Evolutionary conservation across 495 filamentous ascomycete species (phyloP).

Genomic region (Terfezia claveryi): DNA sequence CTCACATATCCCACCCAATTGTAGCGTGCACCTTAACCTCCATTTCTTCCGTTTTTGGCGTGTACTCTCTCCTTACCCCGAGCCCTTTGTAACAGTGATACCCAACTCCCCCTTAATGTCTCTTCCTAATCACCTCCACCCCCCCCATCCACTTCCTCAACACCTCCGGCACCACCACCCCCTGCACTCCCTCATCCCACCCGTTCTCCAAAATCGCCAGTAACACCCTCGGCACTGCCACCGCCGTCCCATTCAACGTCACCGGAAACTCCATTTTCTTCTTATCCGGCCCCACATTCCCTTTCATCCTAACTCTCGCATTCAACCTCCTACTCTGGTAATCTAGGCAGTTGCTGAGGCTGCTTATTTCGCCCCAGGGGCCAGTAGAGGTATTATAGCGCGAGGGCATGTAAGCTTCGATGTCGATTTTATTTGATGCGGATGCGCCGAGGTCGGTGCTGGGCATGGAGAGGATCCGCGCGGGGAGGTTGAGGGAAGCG

Average conservation of each 20-base stretch:
- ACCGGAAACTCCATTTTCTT: constrained; percentile 38
- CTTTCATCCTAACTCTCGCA: constrained; percentile 38
- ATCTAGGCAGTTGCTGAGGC: constrained; percentile 76
- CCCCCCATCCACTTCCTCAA: constrained; percentile 68
- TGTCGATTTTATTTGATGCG: constrained; percentile 68
- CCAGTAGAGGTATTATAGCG: constrained; percentile 40
- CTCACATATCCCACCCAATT: no score
- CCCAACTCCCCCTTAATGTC: constrained; percentile 6
- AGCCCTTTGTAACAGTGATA: no score
- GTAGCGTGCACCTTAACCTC: no score
- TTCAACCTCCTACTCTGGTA: constrained; percentile 72
- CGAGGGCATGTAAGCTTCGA: constrained; percentile 84
- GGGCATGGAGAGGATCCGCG: constrained; percentile 84
- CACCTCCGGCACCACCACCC: constrained; percentile 52
- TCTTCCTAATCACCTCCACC: constrained; percentile 36
- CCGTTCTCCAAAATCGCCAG: constrained; percentile 86
- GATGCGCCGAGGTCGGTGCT: constrained; percentile 67
- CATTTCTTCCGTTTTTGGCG: no score
- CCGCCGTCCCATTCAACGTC: constrained; percentile 84
- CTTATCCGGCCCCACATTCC: constrained; percentile 23
- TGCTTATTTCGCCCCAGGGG: constrained; percentile 89
- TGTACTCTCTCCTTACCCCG: no score
- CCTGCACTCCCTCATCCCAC: constrained; percentile 44
- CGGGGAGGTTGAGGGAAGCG: constrained; percentile 51
- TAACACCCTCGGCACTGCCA: constrained; percentile 74